Evolutionary conservation across 805 yeast species (phyloP).

Genomic region (Yamadazyma endophytica): DNA sequence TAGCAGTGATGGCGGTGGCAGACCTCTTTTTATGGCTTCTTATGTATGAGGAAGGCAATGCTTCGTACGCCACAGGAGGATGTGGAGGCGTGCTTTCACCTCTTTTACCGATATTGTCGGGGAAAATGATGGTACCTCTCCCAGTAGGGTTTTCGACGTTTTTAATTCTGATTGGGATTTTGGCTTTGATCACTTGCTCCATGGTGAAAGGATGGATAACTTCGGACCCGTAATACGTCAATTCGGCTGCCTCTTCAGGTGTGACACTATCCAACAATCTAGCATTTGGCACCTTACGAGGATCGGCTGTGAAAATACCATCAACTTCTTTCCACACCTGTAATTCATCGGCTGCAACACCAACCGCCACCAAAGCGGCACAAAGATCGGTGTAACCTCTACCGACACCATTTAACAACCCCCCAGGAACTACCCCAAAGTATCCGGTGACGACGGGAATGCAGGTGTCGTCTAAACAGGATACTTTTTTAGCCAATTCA

Average conservation of each 20-base stretch:
- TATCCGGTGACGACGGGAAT: slow-evolving; percentile 95
- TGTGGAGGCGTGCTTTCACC: slow-evolving; percentile 94
- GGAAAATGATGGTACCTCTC: slow-evolving; percentile 88
- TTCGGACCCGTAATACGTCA: slow-evolving; percentile 96
- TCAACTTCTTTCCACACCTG: slow-evolving; percentile 99
- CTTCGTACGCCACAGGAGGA: slow-evolving; percentile 76
- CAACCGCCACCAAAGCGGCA: slow-evolving; percentile 95
- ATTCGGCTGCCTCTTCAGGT: slow-evolving; percentile 98
- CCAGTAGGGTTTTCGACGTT: slow-evolving; percentile 95
- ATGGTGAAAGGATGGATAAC: slow-evolving; percentile 98
- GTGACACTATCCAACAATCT: slow-evolving; percentile 82
- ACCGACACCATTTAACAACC: slow-evolving; percentile 87
- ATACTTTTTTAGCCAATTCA: slow-evolving; percentile 48
- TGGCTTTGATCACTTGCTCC: slow-evolving; percentile 97
- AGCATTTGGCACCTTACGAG: slow-evolving; percentile 90
- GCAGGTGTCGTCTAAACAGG: slow-evolving; percentile 34
- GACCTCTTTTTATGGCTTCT: slow-evolving; percentile 50
- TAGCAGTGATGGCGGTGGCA: slow-evolving; percentile 95
- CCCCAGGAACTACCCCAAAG: slow-evolving; percentile 95
- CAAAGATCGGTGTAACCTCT: slow-evolving; percentile 97
- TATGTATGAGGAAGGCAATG: slow-evolving; percentile 32
- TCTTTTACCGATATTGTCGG: slow-evolving; percentile 78
- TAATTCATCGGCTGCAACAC: slow-evolving; percentile 84
- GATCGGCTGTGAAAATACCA: slow-evolving; percentile 98
- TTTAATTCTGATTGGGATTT: slow-evolving; percentile 93